Percentiles rank a stretch among this genome's conserved stretches.
Conservation (phyloP, 2,329 filamentous ascomycete genomes). For the Beauveria scarabaeidicola region DNA sequence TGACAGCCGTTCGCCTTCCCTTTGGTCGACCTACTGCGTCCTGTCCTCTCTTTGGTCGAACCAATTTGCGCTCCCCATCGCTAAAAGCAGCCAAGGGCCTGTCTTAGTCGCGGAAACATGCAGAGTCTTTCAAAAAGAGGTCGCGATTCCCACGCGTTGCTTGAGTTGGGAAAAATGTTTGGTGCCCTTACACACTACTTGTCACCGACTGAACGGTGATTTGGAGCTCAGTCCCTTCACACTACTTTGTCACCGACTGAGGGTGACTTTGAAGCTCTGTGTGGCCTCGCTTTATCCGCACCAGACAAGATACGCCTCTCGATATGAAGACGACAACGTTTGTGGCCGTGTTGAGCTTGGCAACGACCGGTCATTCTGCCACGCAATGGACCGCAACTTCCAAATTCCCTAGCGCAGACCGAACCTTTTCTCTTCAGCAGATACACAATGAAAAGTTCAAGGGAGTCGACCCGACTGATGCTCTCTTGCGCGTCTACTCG, state of each 20-base stretch:
- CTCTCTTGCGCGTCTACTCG: slow-evolving; percentile 24
- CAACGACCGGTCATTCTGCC: neutral
- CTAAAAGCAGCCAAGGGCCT: neutral
- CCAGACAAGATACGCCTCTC: neutral
- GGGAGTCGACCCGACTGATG: slow-evolving; percentile 23
- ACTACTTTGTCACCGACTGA: neutral
- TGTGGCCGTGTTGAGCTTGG: neutral
- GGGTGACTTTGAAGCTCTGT: neutral
- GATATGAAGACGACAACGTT: slow-evolving; percentile 3
- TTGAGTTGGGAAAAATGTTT: neutral
- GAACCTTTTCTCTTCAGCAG: slow-evolving; percentile 22
- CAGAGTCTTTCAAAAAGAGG: neutral
- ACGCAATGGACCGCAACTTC: neutral
- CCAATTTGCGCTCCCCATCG: no score
- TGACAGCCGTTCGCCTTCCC: neutral
- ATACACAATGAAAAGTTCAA: slow-evolving; percentile 27
- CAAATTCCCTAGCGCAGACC: neutral
- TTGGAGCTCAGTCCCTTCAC: no score
- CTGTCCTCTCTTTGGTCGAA: no score
- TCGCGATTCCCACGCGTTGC: neutral
- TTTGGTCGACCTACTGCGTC: no score
- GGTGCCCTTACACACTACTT: neutral
- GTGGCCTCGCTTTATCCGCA: neutral
- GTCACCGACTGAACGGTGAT: no score
- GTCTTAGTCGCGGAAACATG: neutral